phyloP scores from a whole-genome alignment of 768 basidiomycete species.

The Postia placenta region DNA sequence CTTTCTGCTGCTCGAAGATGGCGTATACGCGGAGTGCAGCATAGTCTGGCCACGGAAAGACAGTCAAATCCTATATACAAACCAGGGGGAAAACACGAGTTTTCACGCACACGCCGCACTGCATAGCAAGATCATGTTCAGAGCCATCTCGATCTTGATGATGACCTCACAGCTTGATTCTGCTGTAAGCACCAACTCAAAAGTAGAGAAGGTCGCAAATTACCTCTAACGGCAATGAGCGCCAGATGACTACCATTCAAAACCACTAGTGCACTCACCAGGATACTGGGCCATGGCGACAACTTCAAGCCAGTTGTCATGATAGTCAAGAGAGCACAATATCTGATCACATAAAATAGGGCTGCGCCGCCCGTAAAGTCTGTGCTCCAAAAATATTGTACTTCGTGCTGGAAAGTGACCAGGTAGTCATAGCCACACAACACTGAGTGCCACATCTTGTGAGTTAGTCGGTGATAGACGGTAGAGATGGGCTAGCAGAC shows the following conservation, averaged over 20 bases:
- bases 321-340: not conserved
- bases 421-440: not conserved
- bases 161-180: not conserved
- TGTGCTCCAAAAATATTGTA: not conserved
- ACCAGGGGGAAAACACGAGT: too few species aligned
- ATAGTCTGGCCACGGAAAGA: not conserved
- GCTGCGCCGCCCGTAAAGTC: not conserved
- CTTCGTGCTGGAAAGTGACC: not conserved
- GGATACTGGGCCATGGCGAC: not conserved
- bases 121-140: not conserved
- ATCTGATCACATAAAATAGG: not conserved
- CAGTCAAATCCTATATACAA: not conserved
- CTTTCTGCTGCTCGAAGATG: not conserved
- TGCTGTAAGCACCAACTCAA: too few species aligned
- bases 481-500: too few species aligned
- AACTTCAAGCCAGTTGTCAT: not conserved
- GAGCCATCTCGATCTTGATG: not conserved
- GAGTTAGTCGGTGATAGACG: too few species aligned
- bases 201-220: too few species aligned
- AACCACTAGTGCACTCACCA: too few species aligned
- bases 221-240: too few species aligned
- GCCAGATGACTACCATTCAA: too few species aligned
- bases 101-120: not conserved
- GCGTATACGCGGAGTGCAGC: not conserved
- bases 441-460: too few species aligned